Base-by-base conservation (phyloP, 1,284 basidiomycete genomes). In the Apiotrichum akiyoshidainum region DNA sequence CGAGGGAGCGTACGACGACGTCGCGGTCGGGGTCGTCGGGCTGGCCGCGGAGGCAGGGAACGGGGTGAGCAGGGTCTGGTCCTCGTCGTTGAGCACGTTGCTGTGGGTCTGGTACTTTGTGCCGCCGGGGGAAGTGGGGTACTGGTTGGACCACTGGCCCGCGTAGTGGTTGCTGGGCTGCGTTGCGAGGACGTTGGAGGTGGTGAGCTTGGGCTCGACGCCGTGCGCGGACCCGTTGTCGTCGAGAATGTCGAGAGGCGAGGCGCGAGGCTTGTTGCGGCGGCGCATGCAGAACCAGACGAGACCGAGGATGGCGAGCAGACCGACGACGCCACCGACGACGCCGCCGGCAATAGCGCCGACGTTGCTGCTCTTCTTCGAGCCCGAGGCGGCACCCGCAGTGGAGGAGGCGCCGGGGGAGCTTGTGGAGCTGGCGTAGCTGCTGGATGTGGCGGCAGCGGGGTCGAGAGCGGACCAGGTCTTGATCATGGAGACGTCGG, bases 401-500 rank as follows among this genome's bases (percentile, higher is more conserved):
- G 26, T 31, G 26, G 26, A 31, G 4, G 4, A 3, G 26, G 26
- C 4, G 4, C 7, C 26, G 26, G 26, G 3, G 5, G 4, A 14
- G 22, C 16, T 44, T 17, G 11, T 2, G n/a, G n/a, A 7, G 10
- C 17, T 49, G 5, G 17, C n/a, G 47, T 21, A 4, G 9, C 22
- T 21, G 50, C 31, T 42, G 39, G 19, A 22, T 5, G 26, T 2
- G 9, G 26, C 21, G 5, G 17, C 40, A 26, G n/a, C 1, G 5
- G 9, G 45, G n/a, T 52, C 17, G 16, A 52, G 50, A 2, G 40
- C 50, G 4, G 26, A 19, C 50, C 50, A 52, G 3, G 21, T n/a
- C 37, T 26, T 39, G 37, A 52, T 40, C 40, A 42, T 41, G 12
- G 40, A 42, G 16, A 52, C 50, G 40, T 52, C 50, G 40, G 42